phyloP scores from a whole-genome alignment of 805 yeast species.

The Suhomyces sp. region DNA sequence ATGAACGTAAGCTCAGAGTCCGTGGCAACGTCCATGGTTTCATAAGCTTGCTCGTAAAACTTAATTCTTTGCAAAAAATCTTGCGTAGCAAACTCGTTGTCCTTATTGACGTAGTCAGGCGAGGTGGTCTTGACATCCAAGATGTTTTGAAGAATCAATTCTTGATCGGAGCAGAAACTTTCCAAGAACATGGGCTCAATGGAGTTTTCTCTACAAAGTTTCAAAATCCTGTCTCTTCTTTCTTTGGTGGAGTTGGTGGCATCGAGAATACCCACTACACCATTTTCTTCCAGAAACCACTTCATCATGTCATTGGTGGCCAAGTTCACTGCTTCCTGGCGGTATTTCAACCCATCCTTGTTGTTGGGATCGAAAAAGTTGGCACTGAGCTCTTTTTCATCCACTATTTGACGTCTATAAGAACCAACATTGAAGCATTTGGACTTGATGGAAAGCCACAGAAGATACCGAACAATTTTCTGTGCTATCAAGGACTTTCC shows the following conservation, averaged over 20 bases:
- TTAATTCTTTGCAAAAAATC: constrained; percentile 76
- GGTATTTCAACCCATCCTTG: constrained; percentile 57
- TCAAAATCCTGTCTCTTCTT: constrained; percentile 64
- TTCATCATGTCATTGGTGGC: constrained; percentile 80
- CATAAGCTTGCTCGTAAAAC: constrained; percentile 71
- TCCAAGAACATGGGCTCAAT: constrained; percentile 92
- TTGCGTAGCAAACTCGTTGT: constrained; percentile 66
- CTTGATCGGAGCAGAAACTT: constrained; percentile 84
- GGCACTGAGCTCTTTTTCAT: constrained; percentile 61
- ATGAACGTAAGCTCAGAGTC: constrained; percentile 77
- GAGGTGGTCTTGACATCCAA: constrained; percentile 83
- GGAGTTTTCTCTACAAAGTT: constrained; percentile 58
- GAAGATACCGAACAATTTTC: constrained; percentile 85
- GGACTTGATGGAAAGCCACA: constrained; percentile 88
- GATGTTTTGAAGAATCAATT: constrained; percentile 74
- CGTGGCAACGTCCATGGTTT: constrained; percentile 59
- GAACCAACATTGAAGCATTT: constrained; percentile 87
- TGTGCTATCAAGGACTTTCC: constrained; percentile 95
- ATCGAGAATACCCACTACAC: constrained; percentile 90
- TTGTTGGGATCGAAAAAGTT: constrained; percentile 74
- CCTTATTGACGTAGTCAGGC: constrained; percentile 72
- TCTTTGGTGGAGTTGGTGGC: constrained; percentile 85
- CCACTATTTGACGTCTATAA: constrained; percentile 62
- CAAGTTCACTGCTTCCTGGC: constrained; percentile 65
- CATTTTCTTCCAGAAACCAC: constrained; percentile 80